Conservation (phyloP, 441 rosid genomes). For the Raphanus hybrid region DNA sequence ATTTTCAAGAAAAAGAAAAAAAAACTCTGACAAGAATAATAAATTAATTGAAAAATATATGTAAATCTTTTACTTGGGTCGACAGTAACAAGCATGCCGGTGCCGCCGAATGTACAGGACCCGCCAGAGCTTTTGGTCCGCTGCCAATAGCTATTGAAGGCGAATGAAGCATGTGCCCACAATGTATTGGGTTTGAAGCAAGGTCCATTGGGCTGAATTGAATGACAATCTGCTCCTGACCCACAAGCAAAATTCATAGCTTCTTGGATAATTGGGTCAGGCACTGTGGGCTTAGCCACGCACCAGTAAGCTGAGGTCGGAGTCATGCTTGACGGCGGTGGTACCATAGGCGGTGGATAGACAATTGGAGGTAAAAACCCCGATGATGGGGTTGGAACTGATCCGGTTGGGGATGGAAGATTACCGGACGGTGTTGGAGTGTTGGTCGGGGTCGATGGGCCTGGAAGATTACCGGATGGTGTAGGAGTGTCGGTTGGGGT, state of each 20-base stretch:
- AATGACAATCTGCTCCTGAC: constrained; percentile 83
- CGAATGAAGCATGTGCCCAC: constrained; percentile 85
- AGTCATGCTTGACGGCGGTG: constrained; percentile 52
- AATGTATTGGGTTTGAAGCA: constrained; percentile 78
- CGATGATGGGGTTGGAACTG: constrained; percentile 53
- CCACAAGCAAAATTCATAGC: constrained; percentile 95
- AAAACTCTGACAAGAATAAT: not conserved
- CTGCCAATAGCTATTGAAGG: constrained; percentile 95
- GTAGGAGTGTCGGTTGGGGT: constrained; percentile 34
- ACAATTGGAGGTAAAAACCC: constrained; percentile 67
- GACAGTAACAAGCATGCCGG: constrained; percentile 85
- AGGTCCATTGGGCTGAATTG: constrained; percentile 67
- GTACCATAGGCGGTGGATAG: constrained; percentile 73
- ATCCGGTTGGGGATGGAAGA: constrained; percentile 52
- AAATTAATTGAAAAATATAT: not conserved
- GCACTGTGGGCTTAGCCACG: constrained; percentile 90
- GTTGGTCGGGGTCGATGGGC: constrained; percentile 11
- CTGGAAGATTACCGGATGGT: constrained; percentile 51
- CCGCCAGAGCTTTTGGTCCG: constrained; percentile 74
- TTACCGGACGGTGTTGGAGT: constrained; percentile 51
- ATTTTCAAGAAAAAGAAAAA: not conserved
- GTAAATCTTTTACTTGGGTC: constrained; percentile 73
- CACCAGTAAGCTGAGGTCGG: constrained; percentile 75
- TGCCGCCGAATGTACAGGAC: constrained; percentile 89
- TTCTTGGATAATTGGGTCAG: constrained; percentile 85